Conservation (phyloP, 208 protist species). For the Herpetomonas samuelpessoai region DNA sequence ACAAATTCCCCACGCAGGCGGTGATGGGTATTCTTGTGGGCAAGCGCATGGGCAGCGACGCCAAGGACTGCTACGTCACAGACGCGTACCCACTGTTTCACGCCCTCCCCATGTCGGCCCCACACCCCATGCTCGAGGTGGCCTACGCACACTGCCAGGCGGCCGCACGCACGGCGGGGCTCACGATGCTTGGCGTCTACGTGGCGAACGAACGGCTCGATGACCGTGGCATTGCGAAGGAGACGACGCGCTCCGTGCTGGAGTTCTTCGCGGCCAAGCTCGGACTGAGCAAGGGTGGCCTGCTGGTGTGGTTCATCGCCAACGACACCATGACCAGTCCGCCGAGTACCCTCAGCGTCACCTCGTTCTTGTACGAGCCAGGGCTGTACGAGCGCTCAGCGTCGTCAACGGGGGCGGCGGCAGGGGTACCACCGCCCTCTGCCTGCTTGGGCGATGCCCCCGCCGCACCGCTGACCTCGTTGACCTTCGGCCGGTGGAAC, state of each 20-base stretch:
- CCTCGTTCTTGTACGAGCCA: constrained; percentile 31
- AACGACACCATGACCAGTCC: constrained; percentile 64
- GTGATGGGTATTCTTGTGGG: constrained; percentile 80
- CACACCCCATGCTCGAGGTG: constrained; percentile 81
- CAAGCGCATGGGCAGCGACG: constrained; percentile 43
- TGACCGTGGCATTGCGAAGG: constrained; percentile 44
- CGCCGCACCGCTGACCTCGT: constrained; percentile 12
- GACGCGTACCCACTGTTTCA: constrained; percentile 84
- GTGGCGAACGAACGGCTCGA: constrained; percentile 72
- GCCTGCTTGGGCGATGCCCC: constrained; percentile 9
- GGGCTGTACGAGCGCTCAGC: constrained; percentile 14
- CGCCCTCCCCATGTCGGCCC: constrained; percentile 62
- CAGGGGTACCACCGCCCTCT: constrained; percentile 8
- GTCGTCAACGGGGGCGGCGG: constrained; percentile 1
- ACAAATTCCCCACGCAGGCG: constrained; percentile 82
- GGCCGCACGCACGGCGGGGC: constrained; percentile 56
- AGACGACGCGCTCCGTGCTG: constrained; percentile 36
- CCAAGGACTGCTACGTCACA: constrained; percentile 37
- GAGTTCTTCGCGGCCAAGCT: constrained; percentile 22
- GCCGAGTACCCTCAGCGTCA: constrained; percentile 36
- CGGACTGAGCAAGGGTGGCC: constrained; percentile 1
- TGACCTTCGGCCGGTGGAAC: constrained; percentile 76
- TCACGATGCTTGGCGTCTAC: constrained; percentile 78
- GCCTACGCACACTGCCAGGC: constrained; percentile 72
- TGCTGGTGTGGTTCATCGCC: constrained; percentile 62